Base-by-base conservation (phyloP, 495 filamentous ascomycete species). In the Penicillium argentinense region DNA sequence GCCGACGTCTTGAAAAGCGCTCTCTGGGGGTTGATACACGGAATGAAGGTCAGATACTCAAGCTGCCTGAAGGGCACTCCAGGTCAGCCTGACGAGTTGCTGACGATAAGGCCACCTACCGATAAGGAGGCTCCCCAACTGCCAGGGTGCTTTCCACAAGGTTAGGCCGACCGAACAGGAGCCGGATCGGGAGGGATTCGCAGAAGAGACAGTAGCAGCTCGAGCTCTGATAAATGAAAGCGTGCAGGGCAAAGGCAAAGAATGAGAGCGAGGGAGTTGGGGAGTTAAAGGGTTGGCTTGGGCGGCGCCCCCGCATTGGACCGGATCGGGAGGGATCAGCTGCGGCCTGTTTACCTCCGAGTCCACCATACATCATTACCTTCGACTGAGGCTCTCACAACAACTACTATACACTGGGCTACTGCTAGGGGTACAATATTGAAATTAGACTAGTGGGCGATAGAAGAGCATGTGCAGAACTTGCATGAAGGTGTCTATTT, bases 81-180 rank as follows among this genome's bases (percentile, higher is more conserved):
- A n/a, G 19, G 37, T 39, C 37, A 29, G 47, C 39, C 42, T 42
- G 43, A 52, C 42, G 42, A 45, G 27, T 29, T 17, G 12, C 43
- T 55, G 53, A 56, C 54, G 54, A 57, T 52, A 57, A 57, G 49
- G 25, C 37, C 54, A 46, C 45, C 52, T 49, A 40, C 45, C 54
- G 54, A 57, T 57, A 57, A 56, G 48, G 32, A 19, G 38, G 29
- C 29, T 18, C 11, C 16, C 7, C 21, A 16, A 18, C n/a, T n/a
- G n/a, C n/a, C n/a, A n/a, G n/a, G n/a, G n/a, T n/a, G n/a, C n/a
- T n/a, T n/a, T n/a, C n/a, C n/a, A n/a, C n/a, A n/a, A n/a, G n/a
- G n/a, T n/a, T 4, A 13, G 30, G 13, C 13, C 5, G 17, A 33
- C 8, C 12, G 9, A 7, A 6, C 3, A 33, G 17, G 9, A 14